These are phyloP conservation scores for Venturia effusa DNA, from an alignment of 2,329 filamentous ascomycete species.

Conservation along the genomic window DNA sequence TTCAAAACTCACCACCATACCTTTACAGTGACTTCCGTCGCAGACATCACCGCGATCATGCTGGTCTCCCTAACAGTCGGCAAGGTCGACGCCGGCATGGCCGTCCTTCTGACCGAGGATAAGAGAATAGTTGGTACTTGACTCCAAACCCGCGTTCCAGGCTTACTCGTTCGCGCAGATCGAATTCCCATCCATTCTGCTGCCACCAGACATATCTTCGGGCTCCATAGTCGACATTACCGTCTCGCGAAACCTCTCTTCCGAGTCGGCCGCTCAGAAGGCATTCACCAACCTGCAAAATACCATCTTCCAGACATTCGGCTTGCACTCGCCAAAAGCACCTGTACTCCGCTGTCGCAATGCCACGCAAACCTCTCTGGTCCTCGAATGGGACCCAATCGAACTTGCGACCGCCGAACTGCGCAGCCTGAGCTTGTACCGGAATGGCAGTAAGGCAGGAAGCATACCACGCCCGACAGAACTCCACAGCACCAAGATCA, in stretches of 20 bases:
- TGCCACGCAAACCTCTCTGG: constrained; percentile 95
- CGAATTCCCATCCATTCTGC: constrained; percentile 94
- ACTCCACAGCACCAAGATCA: constrained; percentile 94
- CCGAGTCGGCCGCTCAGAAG: constrained; percentile 63
- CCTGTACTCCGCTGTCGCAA: constrained; percentile 86
- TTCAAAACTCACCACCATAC: background rate
- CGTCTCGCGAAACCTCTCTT: constrained; percentile 72
- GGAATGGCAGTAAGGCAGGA: constrained; percentile 93
- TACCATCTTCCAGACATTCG: constrained; percentile 78
- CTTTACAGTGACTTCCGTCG: background rate
- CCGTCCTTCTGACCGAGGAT: constrained; percentile 90
- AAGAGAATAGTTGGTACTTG: constrained; percentile 70
- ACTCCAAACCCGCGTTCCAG: constrained; percentile 10
- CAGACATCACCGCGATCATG: constrained; percentile 45
- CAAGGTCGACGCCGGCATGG: constrained; percentile 98
- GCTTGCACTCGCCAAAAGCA: constrained; percentile 61
- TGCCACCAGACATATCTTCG: constrained; percentile 88
- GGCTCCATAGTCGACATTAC: constrained; percentile 98
- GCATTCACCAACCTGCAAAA: constrained; percentile 80
- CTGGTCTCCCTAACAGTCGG: constrained; percentile 95
- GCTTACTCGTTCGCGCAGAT: constrained; percentile 49
- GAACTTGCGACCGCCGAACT: constrained; percentile 86
- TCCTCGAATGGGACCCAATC: constrained; percentile 96
- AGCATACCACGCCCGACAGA: constrained; percentile 80
- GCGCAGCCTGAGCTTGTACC: constrained; percentile 79